phyloP scores from a whole-genome alignment of 768 basidiomycete genomes.

The Hortiboletus campestris region DNA sequence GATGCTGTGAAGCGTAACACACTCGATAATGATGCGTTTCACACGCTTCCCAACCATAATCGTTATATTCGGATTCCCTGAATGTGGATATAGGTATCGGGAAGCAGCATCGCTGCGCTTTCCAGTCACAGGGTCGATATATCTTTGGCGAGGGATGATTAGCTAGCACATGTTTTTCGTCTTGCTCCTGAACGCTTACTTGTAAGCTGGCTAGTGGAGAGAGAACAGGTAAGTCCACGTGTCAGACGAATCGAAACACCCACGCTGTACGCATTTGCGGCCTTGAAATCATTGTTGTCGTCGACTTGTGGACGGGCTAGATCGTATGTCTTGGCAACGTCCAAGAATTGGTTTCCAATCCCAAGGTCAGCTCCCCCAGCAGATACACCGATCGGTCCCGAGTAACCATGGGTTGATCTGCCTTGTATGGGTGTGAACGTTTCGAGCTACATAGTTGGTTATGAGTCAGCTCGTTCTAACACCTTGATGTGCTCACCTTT shows the following conservation, averaged over 20 bases:
- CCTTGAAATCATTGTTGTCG: constrained; percentile 47
- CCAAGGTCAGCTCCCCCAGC: neutral
- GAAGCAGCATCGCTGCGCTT: constrained; percentile 35
- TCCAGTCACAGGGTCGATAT: constrained; percentile 44
- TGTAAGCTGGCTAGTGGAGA: constrained; percentile 12
- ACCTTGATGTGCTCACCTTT: constrained; percentile 39
- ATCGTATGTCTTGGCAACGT: constrained; percentile 47
- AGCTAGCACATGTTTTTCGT: neutral
- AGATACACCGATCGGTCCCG: constrained; percentile 32
- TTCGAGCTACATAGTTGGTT: constrained; percentile 44
- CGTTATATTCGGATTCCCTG: constrained; percentile 30
- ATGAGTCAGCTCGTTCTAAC: constrained; percentile 26
- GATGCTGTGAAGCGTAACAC: neutral
- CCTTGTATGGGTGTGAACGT: constrained; percentile 32
- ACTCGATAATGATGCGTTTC: constrained; percentile 10
- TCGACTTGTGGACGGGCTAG: constrained; percentile 41
- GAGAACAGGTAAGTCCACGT: neutral
- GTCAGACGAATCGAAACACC: constrained; percentile 3
- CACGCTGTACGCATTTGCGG: constrained; percentile 25
- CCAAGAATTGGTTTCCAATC: constrained; percentile 43
- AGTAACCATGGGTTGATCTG: constrained; percentile 38
- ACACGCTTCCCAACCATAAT: constrained; percentile 28
- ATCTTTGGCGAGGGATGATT: constrained; percentile 37
- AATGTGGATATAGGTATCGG: constrained; percentile 36
- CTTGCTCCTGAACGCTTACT: constrained; percentile 5